Conservation (phyloP, 2,329 filamentous ascomycete species). For the Davidsoniella eucalypti region DNA sequence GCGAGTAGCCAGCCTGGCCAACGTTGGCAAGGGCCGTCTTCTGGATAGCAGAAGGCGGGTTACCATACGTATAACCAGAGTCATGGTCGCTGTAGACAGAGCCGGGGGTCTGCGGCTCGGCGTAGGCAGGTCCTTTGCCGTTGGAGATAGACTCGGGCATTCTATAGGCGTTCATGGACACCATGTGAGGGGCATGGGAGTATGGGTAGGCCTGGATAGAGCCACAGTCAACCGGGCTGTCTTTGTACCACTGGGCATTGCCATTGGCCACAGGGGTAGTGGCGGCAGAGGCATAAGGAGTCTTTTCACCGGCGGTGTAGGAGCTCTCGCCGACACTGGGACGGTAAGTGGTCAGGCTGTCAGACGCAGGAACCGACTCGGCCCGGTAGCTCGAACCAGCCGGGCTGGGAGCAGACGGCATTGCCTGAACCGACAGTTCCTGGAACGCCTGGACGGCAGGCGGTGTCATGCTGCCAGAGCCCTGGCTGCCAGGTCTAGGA, state of each 20-base stretch:
- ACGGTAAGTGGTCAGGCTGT: constrained; percentile 21
- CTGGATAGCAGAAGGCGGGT: constrained; percentile 4
- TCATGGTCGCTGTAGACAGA: constrained; percentile 23
- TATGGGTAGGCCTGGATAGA: constrained; percentile 22
- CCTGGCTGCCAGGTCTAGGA: constrained; percentile 16
- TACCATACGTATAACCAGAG: constrained; percentile 20
- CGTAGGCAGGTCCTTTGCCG: constrained; percentile 13
- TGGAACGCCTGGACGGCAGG: constrained; percentile 2
- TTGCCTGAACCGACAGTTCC: neutral
- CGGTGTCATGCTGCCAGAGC: neutral
- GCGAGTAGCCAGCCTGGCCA: neutral
- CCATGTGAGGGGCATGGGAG: constrained; percentile 15
- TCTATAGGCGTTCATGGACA: constrained; percentile 21
- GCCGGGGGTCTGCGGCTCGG: constrained; percentile 19
- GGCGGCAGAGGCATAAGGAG: too few relatives aligned
- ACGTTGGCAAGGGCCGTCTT: neutral
- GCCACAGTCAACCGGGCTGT: constrained; percentile 24
- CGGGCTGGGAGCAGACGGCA: constrained; percentile 12
- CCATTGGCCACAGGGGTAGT: neutral
- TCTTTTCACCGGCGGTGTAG: neutral
- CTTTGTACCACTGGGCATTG: constrained; percentile 21
- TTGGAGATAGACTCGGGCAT: constrained; percentile 18
- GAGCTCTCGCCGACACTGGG: neutral
- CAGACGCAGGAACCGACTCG: constrained; percentile 15
- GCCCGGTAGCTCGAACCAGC: constrained; percentile 18